These are phyloP conservation scores for Limtongia smithiae DNA, from an alignment of 805 yeast genomes.

Conservation along the genomic window DNA sequence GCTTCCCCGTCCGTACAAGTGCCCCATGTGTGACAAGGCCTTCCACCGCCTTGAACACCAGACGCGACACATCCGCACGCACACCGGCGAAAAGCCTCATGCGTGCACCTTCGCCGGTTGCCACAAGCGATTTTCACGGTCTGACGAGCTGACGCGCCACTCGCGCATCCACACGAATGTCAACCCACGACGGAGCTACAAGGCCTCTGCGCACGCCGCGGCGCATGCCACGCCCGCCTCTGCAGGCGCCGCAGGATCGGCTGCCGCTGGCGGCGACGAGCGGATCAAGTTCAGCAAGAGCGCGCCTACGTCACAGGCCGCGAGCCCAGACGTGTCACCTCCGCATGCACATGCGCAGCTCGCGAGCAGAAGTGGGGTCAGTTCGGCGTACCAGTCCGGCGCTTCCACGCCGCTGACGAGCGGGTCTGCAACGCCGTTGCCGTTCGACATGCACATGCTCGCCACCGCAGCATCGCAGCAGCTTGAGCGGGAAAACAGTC, in stretches of 20 bases:
- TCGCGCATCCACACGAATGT: constrained; percentile 63
- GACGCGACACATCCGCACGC: constrained; percentile 86
- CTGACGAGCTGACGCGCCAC: constrained; percentile 85
- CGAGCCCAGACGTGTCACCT: constrained; percentile 25
- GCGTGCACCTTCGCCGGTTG: constrained; percentile 83
- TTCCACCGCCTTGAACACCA: constrained; percentile 88
- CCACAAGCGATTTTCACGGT: constrained; percentile 69
- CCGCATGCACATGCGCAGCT: constrained; percentile 20
- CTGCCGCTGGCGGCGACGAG: constrained; percentile 10
- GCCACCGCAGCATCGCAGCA: constrained; percentile 47
- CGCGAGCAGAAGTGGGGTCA: background rate
- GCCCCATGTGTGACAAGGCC: constrained; percentile 80
- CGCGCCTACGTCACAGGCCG: constrained; percentile 20
- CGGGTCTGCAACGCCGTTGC: constrained; percentile 16
- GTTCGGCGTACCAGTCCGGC: constrained; percentile 8
- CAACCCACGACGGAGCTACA: constrained; percentile 35
- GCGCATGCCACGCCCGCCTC: constrained; percentile 3
- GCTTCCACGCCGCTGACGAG: constrained; percentile 7
- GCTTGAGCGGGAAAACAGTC: constrained; percentile 38
- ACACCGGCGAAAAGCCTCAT: constrained; percentile 91
- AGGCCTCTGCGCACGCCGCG: constrained; percentile 1
- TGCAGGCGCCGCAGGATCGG: background rate
- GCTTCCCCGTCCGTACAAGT: constrained; percentile 68
- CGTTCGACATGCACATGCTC: constrained; percentile 42
- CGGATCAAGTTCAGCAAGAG: background rate